Percentiles rank a stretch among this genome's conserved stretches.
Evolutionary conservation across 352 stramenopile genomes (phyloP).

Genomic region (Phytophthora brassicae): DNA sequence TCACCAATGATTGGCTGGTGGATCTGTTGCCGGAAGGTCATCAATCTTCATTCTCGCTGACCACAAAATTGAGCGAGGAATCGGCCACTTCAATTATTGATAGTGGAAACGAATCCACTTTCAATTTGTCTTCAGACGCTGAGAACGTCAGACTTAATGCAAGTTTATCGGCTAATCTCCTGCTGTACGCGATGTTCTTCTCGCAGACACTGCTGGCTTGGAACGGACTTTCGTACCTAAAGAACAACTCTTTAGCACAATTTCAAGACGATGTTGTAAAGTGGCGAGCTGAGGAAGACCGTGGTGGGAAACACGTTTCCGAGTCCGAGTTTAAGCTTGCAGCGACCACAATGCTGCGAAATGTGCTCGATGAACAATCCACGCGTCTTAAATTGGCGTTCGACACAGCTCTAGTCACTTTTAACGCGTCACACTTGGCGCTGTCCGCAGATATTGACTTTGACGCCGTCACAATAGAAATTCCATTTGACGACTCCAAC

Average conservation of each 20-base stretch:
- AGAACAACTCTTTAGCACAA: conserved; percentile 23
- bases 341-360: conserved; percentile 19
- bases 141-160: conserved; percentile 15
- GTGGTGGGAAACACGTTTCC: neutral
- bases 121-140: neutral
- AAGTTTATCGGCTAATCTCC: conserved; percentile 29
- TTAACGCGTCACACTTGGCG: conserved; percentile 32
- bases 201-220: conserved; percentile 35
- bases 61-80: conserved; percentile 12
- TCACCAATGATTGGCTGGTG: conserved; percentile 35
- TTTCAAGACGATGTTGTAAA: conserved; percentile 21
- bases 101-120: neutral
- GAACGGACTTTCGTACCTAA: conserved; percentile 28
- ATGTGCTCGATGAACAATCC: conserved; percentile 25
- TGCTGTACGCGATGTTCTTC: conserved; percentile 43
- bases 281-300: conserved; percentile 11
- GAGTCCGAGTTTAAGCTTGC: conserved; percentile 17
- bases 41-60: conserved; percentile 13
- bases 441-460: conserved; percentile 38
- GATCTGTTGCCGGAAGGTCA: conserved; percentile 31
- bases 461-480: conserved; percentile 45
- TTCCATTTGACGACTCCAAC: conserved; percentile 30
- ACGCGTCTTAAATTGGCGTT: conserved; percentile 18
- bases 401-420: conserved; percentile 18
- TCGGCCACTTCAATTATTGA: neutral